Base-by-base conservation (phyloP, 2,329 filamentous ascomycete genomes). In the Hypoxylon rubiginosum region DNA sequence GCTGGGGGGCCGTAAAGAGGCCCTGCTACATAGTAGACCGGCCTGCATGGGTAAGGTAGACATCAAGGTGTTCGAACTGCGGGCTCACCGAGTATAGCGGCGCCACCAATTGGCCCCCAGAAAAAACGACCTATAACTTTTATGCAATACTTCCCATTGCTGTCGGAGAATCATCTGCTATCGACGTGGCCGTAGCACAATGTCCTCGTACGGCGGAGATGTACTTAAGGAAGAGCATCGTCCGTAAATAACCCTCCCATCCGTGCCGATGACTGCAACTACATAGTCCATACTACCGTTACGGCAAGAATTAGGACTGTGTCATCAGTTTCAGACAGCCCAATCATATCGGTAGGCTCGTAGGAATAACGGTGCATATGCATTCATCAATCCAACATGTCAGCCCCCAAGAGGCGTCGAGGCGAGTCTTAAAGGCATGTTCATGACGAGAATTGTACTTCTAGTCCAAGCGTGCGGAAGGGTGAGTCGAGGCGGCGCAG, bases 381-480 rank as follows among this genome's bases (percentile, higher is more conserved):
- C 48, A 28, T 28, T 26, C 11, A 34, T 28, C 39, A 7, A 41
- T 30, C 15, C 49, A 24, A 24, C 34, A 28, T n/a, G 24, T 3
- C 7, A 48, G 28, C 43, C 28, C 19, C 28, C n/a, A 5, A 17
- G n/a, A 60, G 45, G 26, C 21, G 28, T 57, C 39, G 30, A 53
- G 43, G 17, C 32, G 49, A 24, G 24, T 58, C 30, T 54, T 48
- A 54, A 51, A 48, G 24, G 39, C 26, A 30, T 11, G 7, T 48
- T 90, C 82, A 93, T 24, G 91, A 93, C 10, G 92, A 95, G 79
- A 94, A 96, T 76, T 94, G 92, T 48, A 96, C 84, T 80, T 95
- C 92, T 60, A 96, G 79, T 11, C 92, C 92, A 61, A 96, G 83
- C 4, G 88, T 91, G 67, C 91, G 87, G 75, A 96, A 91, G 41